A percentile compares a stretch with the other conserved stretches of the same genome.
Conservation (phyloP, 2,329 filamentous ascomycete genomes). For the Sporothrix mexicana region DNA sequence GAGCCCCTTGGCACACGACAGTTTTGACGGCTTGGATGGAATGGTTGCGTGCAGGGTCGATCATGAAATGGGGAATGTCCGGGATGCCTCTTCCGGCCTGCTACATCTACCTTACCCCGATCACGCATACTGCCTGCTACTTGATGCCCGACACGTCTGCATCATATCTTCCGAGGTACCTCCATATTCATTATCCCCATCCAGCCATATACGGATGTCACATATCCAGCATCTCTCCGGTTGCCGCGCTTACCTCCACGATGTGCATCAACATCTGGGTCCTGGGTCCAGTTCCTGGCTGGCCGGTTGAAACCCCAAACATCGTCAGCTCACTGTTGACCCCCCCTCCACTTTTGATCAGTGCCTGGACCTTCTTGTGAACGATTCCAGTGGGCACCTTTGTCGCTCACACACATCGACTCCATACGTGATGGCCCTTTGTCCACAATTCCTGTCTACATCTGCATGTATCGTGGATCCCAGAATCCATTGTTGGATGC, state of each 20-base stretch:
- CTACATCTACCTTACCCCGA: neutral
- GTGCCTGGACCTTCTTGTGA: too few relatives aligned
- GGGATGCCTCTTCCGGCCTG: conserved; percentile 13
- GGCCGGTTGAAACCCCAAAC: neutral
- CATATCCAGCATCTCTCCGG: neutral
- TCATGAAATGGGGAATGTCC: neutral
- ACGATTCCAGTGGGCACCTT: neutral
- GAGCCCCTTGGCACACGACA: neutral
- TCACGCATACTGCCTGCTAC: neutral
- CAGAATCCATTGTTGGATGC: neutral
- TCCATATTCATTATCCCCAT: neutral
- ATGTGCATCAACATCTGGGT: neutral
- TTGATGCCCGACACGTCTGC: neutral
- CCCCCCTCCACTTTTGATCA: neutral
- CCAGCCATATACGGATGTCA: neutral
- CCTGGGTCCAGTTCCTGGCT: neutral
- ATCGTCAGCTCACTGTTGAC: neutral
- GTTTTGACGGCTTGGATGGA: neutral
- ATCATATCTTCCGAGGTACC: neutral
- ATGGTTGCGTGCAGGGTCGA: conserved; percentile 1
- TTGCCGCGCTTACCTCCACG: conserved; percentile 4
- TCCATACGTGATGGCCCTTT: too few relatives aligned
- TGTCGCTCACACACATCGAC: neutral
- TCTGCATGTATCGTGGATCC: neutral
- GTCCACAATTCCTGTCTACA: neutral